A percentile compares a stretch with the other conserved stretches of the same genome.
Conservation (phyloP, 164 flowering plant species). For the Tetracentron sinense region DNA sequence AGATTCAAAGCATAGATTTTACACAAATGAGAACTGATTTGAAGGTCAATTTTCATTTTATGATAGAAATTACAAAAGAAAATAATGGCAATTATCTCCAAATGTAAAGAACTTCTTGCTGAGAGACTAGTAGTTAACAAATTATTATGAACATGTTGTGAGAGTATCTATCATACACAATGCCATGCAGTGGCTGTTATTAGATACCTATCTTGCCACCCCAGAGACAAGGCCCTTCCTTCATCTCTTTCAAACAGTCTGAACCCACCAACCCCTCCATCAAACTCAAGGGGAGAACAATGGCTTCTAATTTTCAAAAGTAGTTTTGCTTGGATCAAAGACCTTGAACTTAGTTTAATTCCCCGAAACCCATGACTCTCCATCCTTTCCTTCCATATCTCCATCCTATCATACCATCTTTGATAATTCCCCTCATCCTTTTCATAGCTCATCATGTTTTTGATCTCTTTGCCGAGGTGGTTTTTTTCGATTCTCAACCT, state of each 20-base stretch:
- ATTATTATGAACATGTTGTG: slow-evolving; percentile 16
- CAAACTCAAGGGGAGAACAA: slow-evolving; percentile 32
- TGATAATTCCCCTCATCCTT: slow-evolving; percentile 20
- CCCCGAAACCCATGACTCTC: slow-evolving; percentile 53
- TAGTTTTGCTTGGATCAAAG: slow-evolving; percentile 64
- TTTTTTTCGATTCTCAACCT: slow-evolving; percentile 66
- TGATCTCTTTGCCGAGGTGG: slow-evolving; percentile 64
- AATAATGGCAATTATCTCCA: too few species aligned
- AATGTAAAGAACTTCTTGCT: too few species aligned
- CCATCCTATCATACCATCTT: slow-evolving; percentile 44
- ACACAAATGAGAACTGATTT: too few species aligned
- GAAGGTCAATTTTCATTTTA: too few species aligned
- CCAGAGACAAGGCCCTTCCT: slow-evolving; percentile 54
- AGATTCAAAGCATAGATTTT: too few species aligned
- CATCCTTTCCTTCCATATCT: slow-evolving; percentile 64
- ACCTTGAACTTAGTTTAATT: slow-evolving; percentile 45
- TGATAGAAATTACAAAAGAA: too few species aligned
- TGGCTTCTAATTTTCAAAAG: slow-evolving; percentile 58
- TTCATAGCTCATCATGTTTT: slow-evolving; percentile 41
- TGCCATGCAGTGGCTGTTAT: slow-evolving; percentile 70
- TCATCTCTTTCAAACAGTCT: slow-evolving; percentile 59
- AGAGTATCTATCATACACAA: slow-evolving; percentile 17
- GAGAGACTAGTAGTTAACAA: neutral
- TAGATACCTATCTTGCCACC: slow-evolving; percentile 69
- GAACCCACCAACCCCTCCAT: slow-evolving; percentile 49